Conservation (phyloP, 2,329 filamentous ascomycete species). For the Teratosphaeria epicoccoides region DNA sequence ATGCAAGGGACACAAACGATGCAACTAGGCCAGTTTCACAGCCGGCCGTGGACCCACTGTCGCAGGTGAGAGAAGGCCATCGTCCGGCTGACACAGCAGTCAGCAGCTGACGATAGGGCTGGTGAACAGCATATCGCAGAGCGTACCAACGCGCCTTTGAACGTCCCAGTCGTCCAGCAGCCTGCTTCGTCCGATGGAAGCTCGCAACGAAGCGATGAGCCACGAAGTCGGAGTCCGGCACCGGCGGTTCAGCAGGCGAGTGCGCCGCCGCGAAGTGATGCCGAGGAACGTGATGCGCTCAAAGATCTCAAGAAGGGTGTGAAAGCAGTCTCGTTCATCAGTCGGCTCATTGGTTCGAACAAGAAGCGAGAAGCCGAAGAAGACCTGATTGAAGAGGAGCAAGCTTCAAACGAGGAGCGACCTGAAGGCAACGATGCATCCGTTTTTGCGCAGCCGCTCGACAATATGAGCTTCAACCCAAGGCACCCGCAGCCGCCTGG, state of each 20-base stretch:
- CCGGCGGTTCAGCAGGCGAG: conserved; percentile 3
- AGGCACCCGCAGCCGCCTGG: conserved; percentile 78
- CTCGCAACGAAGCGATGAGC: background rate
- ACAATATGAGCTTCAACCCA: conserved; percentile 65
- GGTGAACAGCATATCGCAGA: conserved; percentile 44
- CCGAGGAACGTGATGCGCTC: conserved; percentile 5
- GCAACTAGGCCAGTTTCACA: conserved; percentile 21
- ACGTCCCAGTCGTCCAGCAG: conserved; percentile 43
- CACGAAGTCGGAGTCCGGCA: conserved; percentile 3
- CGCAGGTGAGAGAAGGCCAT: conserved; percentile 45
- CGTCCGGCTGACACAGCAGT: conserved; percentile 2
- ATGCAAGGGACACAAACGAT: conserved; percentile 8
- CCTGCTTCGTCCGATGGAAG: conserved; percentile 24
- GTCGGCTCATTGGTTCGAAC: conserved; percentile 63
- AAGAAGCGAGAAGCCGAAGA: conserved; percentile 55
- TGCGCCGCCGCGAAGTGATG: background rate
- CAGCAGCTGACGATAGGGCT: background rate
- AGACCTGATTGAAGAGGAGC: conserved; percentile 31
- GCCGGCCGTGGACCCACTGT: conserved; percentile 54
- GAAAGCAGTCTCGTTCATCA: conserved; percentile 84
- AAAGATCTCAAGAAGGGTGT: conserved; percentile 56
- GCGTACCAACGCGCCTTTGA: conserved; percentile 51
- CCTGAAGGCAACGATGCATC: conserved; percentile 74
- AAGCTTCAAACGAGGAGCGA: conserved; percentile 58
- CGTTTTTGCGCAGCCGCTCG: conserved; percentile 68